Evolutionary conservation across 1,139 yeast genomes (phyloP).

Genomic region (Suhomyces ambrosiae): DNA sequence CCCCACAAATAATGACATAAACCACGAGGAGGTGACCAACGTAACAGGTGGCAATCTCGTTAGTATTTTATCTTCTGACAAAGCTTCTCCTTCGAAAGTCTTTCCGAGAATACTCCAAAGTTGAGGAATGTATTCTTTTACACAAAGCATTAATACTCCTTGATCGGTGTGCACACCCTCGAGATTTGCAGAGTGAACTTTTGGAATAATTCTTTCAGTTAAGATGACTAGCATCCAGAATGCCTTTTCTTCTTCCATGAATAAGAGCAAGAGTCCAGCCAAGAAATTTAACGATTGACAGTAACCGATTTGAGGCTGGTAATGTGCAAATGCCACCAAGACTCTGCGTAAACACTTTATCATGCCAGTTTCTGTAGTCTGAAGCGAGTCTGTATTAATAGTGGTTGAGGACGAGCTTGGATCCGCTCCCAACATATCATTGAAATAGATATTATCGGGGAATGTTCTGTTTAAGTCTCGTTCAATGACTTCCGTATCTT

Average conservation of each 20-base stretch:
- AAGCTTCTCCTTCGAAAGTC: conserved; percentile 43
- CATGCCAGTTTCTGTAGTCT: conserved; percentile 56
- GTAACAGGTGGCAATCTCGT: conserved; percentile 86
- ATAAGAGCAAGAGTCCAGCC: conserved; percentile 79
- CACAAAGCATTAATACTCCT: conserved; percentile 87
- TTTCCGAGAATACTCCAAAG: conserved; percentile 65
- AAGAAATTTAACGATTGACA: conserved; percentile 93
- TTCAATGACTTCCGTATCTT: conserved; percentile 89
- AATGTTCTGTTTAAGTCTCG: conserved; percentile 91
- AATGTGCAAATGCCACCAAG: conserved; percentile 78
- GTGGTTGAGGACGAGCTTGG: conserved; percentile 8
- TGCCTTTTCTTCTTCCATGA: conserved; percentile 85
- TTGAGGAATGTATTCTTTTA: conserved; percentile 80
- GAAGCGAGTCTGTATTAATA: conserved; percentile 8
- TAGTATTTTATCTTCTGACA: conserved; percentile 63
- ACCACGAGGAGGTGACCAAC: conserved; percentile 95
- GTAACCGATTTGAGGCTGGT: conserved; percentile 89
- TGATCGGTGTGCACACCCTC: conserved; percentile 97
- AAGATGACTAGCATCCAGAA: conserved; percentile 96
- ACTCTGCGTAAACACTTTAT: conserved; percentile 78
- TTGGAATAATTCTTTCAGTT: conserved; percentile 83
- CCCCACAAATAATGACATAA: conserved; percentile 92
- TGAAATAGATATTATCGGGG: conserved; percentile 86
- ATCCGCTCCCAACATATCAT: conserved; percentile 16
- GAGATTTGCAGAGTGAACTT: conserved; percentile 83